phyloP scores from a whole-genome alignment of 371 early-diverging fungal genomes.

The Encephalitozoon romaleae region DNA sequence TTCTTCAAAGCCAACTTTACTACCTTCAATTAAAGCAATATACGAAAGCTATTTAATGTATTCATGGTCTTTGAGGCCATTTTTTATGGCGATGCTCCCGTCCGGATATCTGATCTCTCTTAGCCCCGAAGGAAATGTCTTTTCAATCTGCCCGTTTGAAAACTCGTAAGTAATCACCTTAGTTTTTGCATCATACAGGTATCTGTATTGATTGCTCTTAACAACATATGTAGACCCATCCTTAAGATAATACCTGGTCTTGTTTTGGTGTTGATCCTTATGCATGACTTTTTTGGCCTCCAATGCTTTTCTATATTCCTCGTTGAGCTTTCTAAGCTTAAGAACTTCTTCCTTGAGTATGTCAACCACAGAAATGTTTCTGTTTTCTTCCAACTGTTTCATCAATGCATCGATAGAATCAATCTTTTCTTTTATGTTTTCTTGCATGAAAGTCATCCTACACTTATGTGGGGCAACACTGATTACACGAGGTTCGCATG shows the following conservation, averaged over 20 bases:
- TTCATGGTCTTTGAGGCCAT: constrained; percentile 60
- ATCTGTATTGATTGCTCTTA: constrained; percentile 56
- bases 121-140: constrained; percentile 58
- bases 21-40: constrained; percentile 27
- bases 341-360: constrained; percentile 59
- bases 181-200: constrained; percentile 60
- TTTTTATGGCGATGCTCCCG: constrained; percentile 58
- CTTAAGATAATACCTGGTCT: constrained; percentile 57
- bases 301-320: constrained; percentile 49
- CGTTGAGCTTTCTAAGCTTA: constrained; percentile 52
- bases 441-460: constrained; percentile 37
- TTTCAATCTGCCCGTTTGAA: constrained; percentile 62
- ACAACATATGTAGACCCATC: constrained; percentile 62
- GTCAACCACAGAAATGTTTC: constrained; percentile 47
- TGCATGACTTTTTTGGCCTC: constrained; percentile 58
- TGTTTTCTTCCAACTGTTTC: constrained; percentile 46
- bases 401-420: constrained; percentile 53
- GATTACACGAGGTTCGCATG: not conserved
- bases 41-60: constrained; percentile 20
- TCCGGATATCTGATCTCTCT: constrained; percentile 61
- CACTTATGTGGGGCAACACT: not conserved
- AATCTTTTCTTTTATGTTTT: constrained; percentile 55
- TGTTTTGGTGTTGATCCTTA: constrained; percentile 50
- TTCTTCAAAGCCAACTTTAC: constrained; percentile 49
- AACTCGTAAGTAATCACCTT: constrained; percentile 62